Evolutionary conservation across 1,284 basidiomycete genomes (phyloP).

Genomic region (Filobasidium uniguttulatum): DNA sequence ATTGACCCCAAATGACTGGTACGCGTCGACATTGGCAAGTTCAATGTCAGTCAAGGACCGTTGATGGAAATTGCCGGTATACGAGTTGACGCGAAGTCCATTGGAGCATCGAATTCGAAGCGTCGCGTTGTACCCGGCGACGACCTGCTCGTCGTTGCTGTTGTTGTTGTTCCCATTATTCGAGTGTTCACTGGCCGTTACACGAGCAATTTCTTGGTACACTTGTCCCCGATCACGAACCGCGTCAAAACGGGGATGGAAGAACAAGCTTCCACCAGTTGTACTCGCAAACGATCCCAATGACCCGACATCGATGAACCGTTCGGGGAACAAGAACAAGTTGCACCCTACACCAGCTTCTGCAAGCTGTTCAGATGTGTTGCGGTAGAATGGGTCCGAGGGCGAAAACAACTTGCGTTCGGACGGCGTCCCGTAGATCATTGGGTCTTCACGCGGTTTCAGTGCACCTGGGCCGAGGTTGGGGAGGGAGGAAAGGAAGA

Average conservation of each 20-base stretch:
- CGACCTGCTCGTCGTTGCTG: too few relatives aligned
- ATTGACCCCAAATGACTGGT: constrained; percentile 59
- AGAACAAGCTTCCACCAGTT: constrained; percentile 88
- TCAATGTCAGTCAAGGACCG: constrained; percentile 62
- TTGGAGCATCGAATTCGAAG: constrained; percentile 75
- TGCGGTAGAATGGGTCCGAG: constrained; percentile 62
- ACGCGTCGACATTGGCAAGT: constrained; percentile 66
- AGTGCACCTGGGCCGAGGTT: constrained; percentile 62
- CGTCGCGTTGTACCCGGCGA: constrained; percentile 66
- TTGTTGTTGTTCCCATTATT: too few relatives aligned
- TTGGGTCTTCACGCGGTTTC: constrained; percentile 50
- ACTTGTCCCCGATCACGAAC: constrained; percentile 55
- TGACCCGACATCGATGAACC: constrained; percentile 76
- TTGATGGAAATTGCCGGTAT: constrained; percentile 73
- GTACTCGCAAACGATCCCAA: constrained; percentile 60
- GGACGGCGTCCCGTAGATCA: constrained; percentile 76
- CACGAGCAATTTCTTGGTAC: constrained; percentile 55
- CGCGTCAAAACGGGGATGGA: constrained; percentile 76
- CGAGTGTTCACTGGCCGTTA: constrained; percentile 56
- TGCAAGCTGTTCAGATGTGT: constrained; percentile 73
- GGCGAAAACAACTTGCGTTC: constrained; percentile 68
- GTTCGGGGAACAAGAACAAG: constrained; percentile 71
- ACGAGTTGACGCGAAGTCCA: constrained; percentile 58
- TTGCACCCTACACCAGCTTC: constrained; percentile 83
- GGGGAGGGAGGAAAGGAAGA: constrained; percentile 69